Evolutionary conservation across 2,329 filamentous ascomycete genomes (phyloP), one percentile per base, ranked within the genome.

Genomic region (Exophiala phaeomuriformis): DNA sequence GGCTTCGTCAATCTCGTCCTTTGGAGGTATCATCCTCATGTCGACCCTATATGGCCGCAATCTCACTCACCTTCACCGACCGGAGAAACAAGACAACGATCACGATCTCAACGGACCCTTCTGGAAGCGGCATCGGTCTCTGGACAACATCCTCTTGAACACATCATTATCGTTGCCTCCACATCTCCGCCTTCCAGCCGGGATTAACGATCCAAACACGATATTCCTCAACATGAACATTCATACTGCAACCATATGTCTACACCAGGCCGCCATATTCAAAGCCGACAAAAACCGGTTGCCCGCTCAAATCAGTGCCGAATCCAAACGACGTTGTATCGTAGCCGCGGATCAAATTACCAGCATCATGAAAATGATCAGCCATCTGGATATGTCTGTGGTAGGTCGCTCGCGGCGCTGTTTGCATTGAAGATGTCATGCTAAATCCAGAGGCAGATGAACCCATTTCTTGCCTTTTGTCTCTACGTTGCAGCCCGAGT

Each of bases 221-320:
- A 83, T 97, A 3, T 97, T 96, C 67, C 83, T 87, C 53, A 97
- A 97, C 64, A 95, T 98, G 89, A 90, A 88, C 66, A 89, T 98
- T 32, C 90, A 97, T 67, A 95, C 93, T 0, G 95, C 90, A 1
- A 90, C 89, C 1, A 97, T 98, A 50, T 97, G 91, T 68, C 75
- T 98, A n/a, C 93, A 98, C 65, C 93, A 98, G 72, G 93, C 91
- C 2, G 93, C 93, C 29, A 97, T 98, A 19, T 96, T 91, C 77
- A 97, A 96, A 68, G 90, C 90, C 0, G 91, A 97, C 64, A 93
- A 90, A 71, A 86, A 95, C 69, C 81, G 83, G 49, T 74, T 96
- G 56, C 84, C 88, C 0, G 74, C 79, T 1, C 84, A 85, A 12
- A 84, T 96, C 44, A 84, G 87, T 59, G 83, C 86, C 1, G 91